Conservation (phyloP, 2,329 filamentous ascomycete genomes). For the Penicillium fuscoglaucum region DNA sequence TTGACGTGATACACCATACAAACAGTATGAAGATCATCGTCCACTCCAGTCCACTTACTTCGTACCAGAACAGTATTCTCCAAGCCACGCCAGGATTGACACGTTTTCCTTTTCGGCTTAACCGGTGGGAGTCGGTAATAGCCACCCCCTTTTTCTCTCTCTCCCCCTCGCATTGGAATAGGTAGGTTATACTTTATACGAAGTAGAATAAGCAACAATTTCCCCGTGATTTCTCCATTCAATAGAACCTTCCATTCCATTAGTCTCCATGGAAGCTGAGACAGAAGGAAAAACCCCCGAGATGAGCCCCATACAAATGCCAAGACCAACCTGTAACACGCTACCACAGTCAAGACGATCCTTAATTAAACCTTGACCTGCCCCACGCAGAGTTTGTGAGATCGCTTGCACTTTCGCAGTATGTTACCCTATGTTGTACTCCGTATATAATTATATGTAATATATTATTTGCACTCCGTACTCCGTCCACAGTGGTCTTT, state of each 20-base stretch:
- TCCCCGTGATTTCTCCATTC: constrained; percentile 12
- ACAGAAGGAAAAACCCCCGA: constrained; percentile 19
- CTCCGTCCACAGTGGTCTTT: not conserved
- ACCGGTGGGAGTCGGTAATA: constrained; percentile 4
- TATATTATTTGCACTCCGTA: not conserved
- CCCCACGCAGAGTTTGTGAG: constrained; percentile 17
- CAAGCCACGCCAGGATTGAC: constrained; percentile 14
- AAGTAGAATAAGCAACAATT: not conserved
- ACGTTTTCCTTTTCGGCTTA: constrained; percentile 10
- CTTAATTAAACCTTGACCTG: constrained; percentile 43
- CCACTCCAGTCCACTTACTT: constrained; percentile 4
- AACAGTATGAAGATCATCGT: constrained; percentile 15
- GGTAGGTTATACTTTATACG: not conserved
- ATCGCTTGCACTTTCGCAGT: constrained; percentile 16
- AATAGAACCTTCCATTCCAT: not conserved
- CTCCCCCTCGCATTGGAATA: not conserved
- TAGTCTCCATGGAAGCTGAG: not conserved
- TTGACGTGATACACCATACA: constrained; percentile 12
- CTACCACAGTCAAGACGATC: constrained; percentile 36
- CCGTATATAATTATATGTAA: not conserved
- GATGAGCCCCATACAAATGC: constrained; percentile 23
- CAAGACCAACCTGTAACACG: constrained; percentile 32
- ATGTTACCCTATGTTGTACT: not conserved
- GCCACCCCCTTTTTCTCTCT: constrained; percentile 7
- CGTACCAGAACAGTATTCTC: not conserved